phyloP scores from a whole-genome alignment of 768 basidiomycete species.

The Boletus speciosus region DNA sequence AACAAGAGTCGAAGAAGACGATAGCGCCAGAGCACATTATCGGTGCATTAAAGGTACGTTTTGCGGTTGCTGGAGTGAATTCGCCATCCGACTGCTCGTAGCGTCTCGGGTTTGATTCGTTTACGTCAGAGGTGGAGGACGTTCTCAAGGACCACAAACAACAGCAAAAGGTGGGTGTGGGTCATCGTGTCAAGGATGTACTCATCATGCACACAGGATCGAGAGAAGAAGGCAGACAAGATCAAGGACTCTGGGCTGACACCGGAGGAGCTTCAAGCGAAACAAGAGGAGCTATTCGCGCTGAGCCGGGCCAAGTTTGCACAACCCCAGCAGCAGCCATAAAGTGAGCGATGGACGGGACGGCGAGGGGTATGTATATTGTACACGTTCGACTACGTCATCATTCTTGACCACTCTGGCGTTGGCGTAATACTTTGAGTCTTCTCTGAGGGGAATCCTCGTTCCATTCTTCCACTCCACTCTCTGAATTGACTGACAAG shows the following conservation, averaged over 20 bases:
- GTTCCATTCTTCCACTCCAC: constrained; percentile 57
- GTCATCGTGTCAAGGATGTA: not conserved
- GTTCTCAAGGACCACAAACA: constrained; percentile 96
- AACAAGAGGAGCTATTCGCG: constrained; percentile 93
- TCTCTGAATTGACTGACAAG: constrained; percentile 32
- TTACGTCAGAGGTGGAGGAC: constrained; percentile 86
- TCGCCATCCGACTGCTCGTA: constrained; percentile 31
- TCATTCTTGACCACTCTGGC: constrained; percentile 34
- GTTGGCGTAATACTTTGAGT: constrained; percentile 49
- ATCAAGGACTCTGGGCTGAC: constrained; percentile 85
- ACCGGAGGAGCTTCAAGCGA: constrained; percentile 81
- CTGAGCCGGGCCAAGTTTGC: constrained; percentile 79
- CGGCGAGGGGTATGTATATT: constrained; percentile 13
- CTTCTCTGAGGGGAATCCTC: constrained; percentile 59
- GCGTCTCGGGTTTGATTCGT: constrained; percentile 91
- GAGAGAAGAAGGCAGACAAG: constrained; percentile 90
- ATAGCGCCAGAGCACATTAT: constrained; percentile 98
- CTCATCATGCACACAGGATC: constrained; percentile 50
- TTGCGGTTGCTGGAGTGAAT: not conserved
- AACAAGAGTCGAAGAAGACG: constrained; percentile 97
- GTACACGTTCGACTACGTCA: constrained; percentile 30
- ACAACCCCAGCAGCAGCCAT: constrained; percentile 46
- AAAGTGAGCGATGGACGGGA: constrained; percentile 1
- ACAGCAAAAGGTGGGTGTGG: constrained; percentile 72
- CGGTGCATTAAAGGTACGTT: constrained; percentile 75